Conservation (phyloP, 192 early-diverging fungal species). For the Endogone sp. region DNA sequence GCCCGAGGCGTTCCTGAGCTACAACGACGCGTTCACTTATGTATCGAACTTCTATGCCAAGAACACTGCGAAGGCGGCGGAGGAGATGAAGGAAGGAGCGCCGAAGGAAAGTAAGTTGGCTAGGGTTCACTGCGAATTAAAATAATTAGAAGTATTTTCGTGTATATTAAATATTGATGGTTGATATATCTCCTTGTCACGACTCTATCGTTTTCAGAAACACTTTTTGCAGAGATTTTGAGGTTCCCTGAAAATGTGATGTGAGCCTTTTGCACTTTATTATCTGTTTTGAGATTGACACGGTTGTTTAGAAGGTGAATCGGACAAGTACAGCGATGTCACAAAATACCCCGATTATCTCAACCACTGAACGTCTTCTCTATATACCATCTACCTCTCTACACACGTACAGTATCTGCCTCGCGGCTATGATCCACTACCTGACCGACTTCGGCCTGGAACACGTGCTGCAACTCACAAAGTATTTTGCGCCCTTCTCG, state of each 20-base stretch:
- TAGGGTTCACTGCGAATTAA: too few species aligned
- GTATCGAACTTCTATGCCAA: constrained; percentile 43
- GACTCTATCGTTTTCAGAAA: too few species aligned
- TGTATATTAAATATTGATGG: too few species aligned
- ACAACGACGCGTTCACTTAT: constrained; percentile 33
- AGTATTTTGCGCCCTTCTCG: constrained; percentile 56
- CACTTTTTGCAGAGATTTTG: constrained; percentile 13
- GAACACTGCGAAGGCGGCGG: neutral
- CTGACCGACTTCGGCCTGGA: constrained; percentile 60
- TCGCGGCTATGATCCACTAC: constrained; percentile 57
- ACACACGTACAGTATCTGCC: constrained; percentile 13
- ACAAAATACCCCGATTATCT: too few species aligned
- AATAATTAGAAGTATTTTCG: too few species aligned
- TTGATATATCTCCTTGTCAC: too few species aligned
- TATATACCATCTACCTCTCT: too few species aligned
- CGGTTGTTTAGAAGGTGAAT: too few species aligned
- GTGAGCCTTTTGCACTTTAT: constrained; percentile 11
- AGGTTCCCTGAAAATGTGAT: constrained; percentile 18
- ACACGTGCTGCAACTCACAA: constrained; percentile 48
- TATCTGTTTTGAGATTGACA: too few species aligned
- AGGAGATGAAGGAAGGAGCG: neutral
- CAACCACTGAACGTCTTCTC: too few species aligned
- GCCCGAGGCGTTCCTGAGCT: constrained; percentile 40
- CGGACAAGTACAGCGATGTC: too few species aligned
- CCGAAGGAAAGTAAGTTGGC: constrained; percentile 11